These are phyloP conservation scores for Musa schizocarpa DNA, from an alignment of 176 grass and related monocot genomes.

Conservation along the genomic window DNA sequence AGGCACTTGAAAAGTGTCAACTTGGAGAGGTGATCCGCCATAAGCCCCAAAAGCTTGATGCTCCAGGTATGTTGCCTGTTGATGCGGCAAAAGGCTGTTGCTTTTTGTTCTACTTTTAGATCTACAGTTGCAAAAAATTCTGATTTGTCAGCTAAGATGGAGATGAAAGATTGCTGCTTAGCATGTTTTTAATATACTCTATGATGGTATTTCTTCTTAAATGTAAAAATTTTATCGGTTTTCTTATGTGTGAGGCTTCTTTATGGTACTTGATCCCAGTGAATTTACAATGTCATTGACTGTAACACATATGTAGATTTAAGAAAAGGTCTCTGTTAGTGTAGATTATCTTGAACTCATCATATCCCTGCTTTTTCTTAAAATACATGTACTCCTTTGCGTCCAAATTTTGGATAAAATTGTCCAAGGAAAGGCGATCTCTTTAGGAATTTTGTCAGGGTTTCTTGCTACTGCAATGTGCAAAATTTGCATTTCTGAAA, in stretches of 20 bases:
- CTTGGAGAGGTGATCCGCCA: constrained; percentile 73
- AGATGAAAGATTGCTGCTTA: background rate
- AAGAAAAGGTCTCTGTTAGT: background rate
- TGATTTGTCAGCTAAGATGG: background rate
- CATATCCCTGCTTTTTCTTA: background rate
- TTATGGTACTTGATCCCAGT: background rate
- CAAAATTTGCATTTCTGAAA: background rate
- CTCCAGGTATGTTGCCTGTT: constrained; percentile 51
- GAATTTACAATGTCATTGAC: background rate
- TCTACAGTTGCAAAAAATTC: background rate
- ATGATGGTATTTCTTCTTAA: background rate
- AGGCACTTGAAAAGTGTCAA: constrained; percentile 95
- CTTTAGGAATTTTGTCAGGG: background rate
- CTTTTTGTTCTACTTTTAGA: background rate
- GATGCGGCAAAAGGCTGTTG: background rate
- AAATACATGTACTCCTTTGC: background rate
- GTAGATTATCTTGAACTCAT: background rate
- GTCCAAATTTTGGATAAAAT: background rate
- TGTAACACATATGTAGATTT: background rate
- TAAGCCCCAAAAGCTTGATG: constrained; percentile 76
- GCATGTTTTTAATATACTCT: too few species aligned
- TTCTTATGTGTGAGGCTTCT: background rate
- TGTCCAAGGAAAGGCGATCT: background rate
- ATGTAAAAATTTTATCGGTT: background rate
- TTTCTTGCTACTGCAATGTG: background rate